Evolutionary conservation across 2,329 filamentous ascomycete genomes (phyloP).

Genomic region (Cytospora piceae): DNA sequence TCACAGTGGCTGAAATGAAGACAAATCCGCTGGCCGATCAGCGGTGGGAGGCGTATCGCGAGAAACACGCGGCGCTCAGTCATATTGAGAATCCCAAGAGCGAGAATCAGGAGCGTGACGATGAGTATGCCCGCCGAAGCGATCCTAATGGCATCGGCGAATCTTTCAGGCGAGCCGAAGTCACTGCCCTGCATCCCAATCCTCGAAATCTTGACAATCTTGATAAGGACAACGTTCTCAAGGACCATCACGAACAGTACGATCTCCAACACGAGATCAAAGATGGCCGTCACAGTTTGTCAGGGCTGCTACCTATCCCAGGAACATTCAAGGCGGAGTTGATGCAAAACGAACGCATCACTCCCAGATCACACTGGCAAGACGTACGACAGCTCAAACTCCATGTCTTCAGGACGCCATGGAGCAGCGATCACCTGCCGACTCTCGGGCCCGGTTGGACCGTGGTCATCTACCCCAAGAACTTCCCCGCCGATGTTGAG

Average conservation of each 20-base stretch:
- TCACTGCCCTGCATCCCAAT: slow-evolving; percentile 33
- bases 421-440: slow-evolving; percentile 34
- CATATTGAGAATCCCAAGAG: slow-evolving; percentile 33
- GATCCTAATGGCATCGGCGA: slow-evolving; percentile 11
- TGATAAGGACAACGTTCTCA: slow-evolving; percentile 44
- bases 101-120: slow-evolving; percentile 19
- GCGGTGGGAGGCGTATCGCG: slow-evolving; percentile 26
- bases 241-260: slow-evolving; percentile 42
- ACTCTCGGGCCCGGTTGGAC: slow-evolving; percentile 73
- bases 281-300: slow-evolving; percentile 34
- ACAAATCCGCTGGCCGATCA: neutral
- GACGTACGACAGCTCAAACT: slow-evolving; percentile 85
- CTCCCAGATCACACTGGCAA: slow-evolving; percentile 81
- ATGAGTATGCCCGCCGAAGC: slow-evolving; percentile 31
- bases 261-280: slow-evolving; percentile 31
- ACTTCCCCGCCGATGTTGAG: slow-evolving; percentile 80
- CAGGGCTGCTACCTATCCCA: slow-evolving; percentile 58
- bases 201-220: slow-evolving; percentile 24
- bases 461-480: slow-evolving; percentile 83
- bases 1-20: slow-evolving; percentile 31
- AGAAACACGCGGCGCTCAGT: slow-evolving; percentile 34
- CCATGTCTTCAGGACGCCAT: slow-evolving; percentile 41
- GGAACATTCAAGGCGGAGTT: slow-evolving; percentile 62
- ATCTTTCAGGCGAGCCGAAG: slow-evolving; percentile 19
- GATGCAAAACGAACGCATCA: slow-evolving; percentile 71